Base-by-base conservation (phyloP, 169 alveolate genomes). In the Eimeria maxima region DNA sequence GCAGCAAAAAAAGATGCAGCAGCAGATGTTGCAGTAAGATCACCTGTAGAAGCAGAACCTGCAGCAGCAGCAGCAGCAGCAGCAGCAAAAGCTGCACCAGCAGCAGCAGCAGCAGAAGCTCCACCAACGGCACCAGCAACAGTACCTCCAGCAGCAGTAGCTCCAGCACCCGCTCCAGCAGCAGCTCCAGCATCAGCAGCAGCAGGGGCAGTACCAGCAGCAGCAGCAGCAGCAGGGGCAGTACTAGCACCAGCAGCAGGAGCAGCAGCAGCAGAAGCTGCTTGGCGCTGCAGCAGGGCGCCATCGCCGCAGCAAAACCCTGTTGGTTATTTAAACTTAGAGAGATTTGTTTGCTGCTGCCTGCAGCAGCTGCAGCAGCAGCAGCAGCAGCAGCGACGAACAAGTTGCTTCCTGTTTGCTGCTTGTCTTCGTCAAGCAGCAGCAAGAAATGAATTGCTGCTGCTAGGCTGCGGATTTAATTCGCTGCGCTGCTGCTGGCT, bases 341-440 rank as follows among this genome's bases (percentile, higher is more conserved):
- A 76, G 55, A 11, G 87, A 24, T 76, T 76, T 18, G 87, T 76
- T 45, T 42, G 65, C 50, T 76, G 53, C 50, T 76, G 87, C 60
- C 29, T 76, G 65, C 47, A 76, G 33, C 87, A 76, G 87, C 87
- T 42, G 87, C 87, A 45, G 87, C 87, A 76, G 87, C 87, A 76
- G 60, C 87, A 76, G 60, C 87, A 76, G 53, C 87, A 76, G 60
- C 44, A 22, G n/a, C 53, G 60, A 10, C 87, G 60, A 13, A 14
- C 63, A 22, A 29, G 65, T 27, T 76, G 87, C 55, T 14, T 45
- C 50, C 60, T 76, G 27, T 45, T 76, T 6, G 53, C 44, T 5
- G 33, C 53, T 45, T 42, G 33, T 42, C 65, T 76, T 8, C 38
- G 87, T 4, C 24, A 33, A 47, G 87, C 55, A n/a, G 55, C 87